phyloP scores from a whole-genome alignment of 2,329 filamentous ascomycete genomes.

The Didymosphaeria variabile region DNA sequence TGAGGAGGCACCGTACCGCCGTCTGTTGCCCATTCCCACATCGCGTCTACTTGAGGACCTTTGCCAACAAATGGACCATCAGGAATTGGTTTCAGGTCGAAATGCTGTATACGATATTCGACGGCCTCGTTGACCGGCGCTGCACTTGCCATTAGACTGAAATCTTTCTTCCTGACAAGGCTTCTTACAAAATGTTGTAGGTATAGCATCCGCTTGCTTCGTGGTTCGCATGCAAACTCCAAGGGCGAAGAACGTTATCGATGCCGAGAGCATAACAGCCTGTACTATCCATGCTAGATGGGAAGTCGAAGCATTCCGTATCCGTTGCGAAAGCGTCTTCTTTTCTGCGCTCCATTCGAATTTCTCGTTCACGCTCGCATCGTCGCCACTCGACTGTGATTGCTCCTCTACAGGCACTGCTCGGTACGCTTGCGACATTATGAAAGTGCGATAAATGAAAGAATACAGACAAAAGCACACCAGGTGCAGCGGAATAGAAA shows the following conservation, averaged over 20 bases:
- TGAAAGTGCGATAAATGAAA: constrained; percentile 7
- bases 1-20: constrained; percentile 13
- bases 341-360: constrained; percentile 24
- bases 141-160: constrained; percentile 7
- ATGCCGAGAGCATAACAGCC: constrained; percentile 20
- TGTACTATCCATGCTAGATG: constrained; percentile 23
- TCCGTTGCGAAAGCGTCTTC: constrained; percentile 1
- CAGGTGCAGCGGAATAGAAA: constrained; percentile 18
- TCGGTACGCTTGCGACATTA: constrained; percentile 23
- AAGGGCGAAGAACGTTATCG: constrained; percentile 25
- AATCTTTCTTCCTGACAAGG: not conserved
- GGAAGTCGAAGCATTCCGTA: constrained; percentile 18
- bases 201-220: constrained; percentile 20
- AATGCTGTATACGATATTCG: constrained; percentile 26
- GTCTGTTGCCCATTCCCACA: constrained; percentile 27
- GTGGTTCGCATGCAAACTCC: constrained; percentile 19
- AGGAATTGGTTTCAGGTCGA: constrained; percentile 25
- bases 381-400: constrained; percentile 18
- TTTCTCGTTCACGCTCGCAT: constrained; percentile 23
- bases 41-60: constrained; percentile 24
- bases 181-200: constrained; percentile 26
- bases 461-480: constrained; percentile 18
- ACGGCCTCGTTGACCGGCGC: constrained; percentile 27
- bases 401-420: constrained; percentile 16
- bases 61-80: constrained; percentile 23